Percentiles rank a stretch among this genome's conserved stretches.
Conservation (phyloP, 768 basidiomycete species). For the Trametes gibbosa region DNA sequence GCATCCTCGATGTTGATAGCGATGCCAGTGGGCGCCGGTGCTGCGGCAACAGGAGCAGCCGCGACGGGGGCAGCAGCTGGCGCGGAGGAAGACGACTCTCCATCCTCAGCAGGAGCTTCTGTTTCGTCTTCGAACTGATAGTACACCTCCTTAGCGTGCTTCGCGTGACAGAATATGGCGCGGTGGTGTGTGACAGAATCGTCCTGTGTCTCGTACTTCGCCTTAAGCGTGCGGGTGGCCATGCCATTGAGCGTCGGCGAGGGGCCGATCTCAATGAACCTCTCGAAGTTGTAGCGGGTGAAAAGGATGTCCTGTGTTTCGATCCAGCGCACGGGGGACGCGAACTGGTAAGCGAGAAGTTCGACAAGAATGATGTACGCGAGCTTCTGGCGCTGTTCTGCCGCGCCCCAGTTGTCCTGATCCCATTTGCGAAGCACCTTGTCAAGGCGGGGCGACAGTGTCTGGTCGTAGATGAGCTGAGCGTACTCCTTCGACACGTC, state of each 20-base stretch:
- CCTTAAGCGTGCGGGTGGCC: slow-evolving; percentile 86
- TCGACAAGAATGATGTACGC: slow-evolving; percentile 97
- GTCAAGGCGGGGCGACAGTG: slow-evolving; percentile 90
- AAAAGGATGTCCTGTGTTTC: slow-evolving; percentile 97
- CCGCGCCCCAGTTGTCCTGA: slow-evolving; percentile 78
- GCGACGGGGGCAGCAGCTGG: slow-evolving; percentile 40
- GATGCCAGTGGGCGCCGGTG: slow-evolving; percentile 55
- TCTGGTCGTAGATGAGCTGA: slow-evolving; percentile 95
- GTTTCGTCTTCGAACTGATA: slow-evolving; percentile 93
- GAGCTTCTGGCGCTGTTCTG: slow-evolving; percentile 85
- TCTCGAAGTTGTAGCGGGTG: slow-evolving; percentile 80
- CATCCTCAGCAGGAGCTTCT: slow-evolving; percentile 42
- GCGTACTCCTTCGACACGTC: slow-evolving; percentile 83
- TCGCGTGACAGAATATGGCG: slow-evolving; percentile 87
- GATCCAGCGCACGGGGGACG: slow-evolving; percentile 98
- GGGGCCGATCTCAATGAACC: slow-evolving; percentile 94
- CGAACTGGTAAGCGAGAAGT: slow-evolving; percentile 95
- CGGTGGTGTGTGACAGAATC: slow-evolving; percentile 79
- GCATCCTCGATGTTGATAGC: slow-evolving; percentile 82
- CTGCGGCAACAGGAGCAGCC: slow-evolving; percentile 38
- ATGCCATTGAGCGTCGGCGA: slow-evolving; percentile 95
- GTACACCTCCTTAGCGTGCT: slow-evolving; percentile 96
- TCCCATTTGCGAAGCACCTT: slow-evolving; percentile 96
- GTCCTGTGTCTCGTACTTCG: slow-evolving; percentile 90
- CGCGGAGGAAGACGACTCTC: slow-evolving; percentile 36